Evolutionary conservation across 768 basidiomycete species (phyloP).

Genomic region (Kwoniella bestiolae): DNA sequence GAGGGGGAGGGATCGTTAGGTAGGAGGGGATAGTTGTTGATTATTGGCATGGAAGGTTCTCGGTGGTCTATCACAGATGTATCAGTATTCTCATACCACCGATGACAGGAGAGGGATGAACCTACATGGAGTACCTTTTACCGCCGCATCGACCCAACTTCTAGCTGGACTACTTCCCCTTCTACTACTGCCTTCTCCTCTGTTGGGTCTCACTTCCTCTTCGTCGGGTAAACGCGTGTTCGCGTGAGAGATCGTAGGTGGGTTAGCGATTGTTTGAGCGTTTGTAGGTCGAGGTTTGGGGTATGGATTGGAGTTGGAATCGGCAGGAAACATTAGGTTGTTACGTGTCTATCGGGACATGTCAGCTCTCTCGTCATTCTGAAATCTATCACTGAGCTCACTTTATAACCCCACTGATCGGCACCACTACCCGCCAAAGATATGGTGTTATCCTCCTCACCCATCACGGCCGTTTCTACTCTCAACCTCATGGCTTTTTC

Average conservation of each 20-base stretch:
- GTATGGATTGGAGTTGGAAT: slow-evolving; percentile 83
- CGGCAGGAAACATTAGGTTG: slow-evolving; percentile 91
- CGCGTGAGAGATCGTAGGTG: slow-evolving; percentile 68
- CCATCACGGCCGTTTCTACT: slow-evolving; percentile 45
- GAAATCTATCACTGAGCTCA: slow-evolving; percentile 30
- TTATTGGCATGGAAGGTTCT: slow-evolving; percentile 59
- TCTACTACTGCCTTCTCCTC: slow-evolving; percentile 24
- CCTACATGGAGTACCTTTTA: slow-evolving; percentile 87
- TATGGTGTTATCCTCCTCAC: slow-evolving; percentile 31
- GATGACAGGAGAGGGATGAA: slow-evolving; percentile 16
- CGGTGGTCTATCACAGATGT: slow-evolving; percentile 65
- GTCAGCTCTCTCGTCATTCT: slow-evolving; percentile 1
- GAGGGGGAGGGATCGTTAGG: slow-evolving; percentile 86
- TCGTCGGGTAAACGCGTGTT: slow-evolving; percentile 74
- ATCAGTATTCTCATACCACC: too few relatives aligned
- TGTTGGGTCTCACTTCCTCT: slow-evolving; percentile 61
- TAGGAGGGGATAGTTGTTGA: slow-evolving; percentile 72
- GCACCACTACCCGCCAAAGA: slow-evolving; percentile 43
- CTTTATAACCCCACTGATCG: slow-evolving; percentile 54
- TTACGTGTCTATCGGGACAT: slow-evolving; percentile 73
- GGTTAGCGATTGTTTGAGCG: slow-evolving; percentile 21
- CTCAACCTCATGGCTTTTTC: slow-evolving; percentile 27
- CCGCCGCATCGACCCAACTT: slow-evolving; percentile 89
- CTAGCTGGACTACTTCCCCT: slow-evolving; percentile 80
- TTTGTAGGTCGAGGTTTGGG: slow-evolving; percentile 48